Percentiles rank a stretch among this genome's conserved stretches.
phyloP scores from a whole-genome alignment of 352 stramenopile genomes.

The Phytophthora ramorum region DNA sequence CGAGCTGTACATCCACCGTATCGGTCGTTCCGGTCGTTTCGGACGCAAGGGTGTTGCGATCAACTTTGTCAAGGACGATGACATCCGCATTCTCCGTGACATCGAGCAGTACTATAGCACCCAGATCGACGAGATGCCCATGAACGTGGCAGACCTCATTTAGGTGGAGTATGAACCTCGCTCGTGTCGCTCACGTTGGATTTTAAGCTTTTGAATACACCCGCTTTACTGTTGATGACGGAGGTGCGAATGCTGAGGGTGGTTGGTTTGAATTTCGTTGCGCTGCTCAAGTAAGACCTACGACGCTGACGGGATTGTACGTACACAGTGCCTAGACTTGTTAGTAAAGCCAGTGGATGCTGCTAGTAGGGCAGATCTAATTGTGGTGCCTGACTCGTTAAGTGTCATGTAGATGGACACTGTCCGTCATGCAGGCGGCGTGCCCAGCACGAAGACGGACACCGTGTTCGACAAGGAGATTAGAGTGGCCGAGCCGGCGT shows the following conservation, averaged over 20 bases:
- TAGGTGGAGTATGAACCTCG: slow-evolving; percentile 81
- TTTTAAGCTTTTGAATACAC: slow-evolving; percentile 82
- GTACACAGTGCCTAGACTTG: too few species aligned
- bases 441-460: too few species aligned
- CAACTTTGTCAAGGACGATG: slow-evolving; percentile 98
- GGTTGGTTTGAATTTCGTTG: too few species aligned
- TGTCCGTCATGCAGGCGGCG: too few species aligned
- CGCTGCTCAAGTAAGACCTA: neutral
- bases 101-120: slow-evolving; percentile 99
- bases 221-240: slow-evolving; percentile 1
- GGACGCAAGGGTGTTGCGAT: slow-evolving; percentile 98
- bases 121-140: slow-evolving; percentile 99
- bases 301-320: too few species aligned
- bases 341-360: too few species aligned
- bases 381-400: too few species aligned
- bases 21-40: slow-evolving; percentile 97
- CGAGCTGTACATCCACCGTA: slow-evolving; percentile 97
- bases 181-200: slow-evolving; percentile 4
- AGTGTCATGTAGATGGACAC: too few species aligned
- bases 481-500: too few species aligned
- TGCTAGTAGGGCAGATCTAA: too few species aligned
- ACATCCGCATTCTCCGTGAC: slow-evolving; percentile 96
- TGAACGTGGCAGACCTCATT: slow-evolving; percentile 99
- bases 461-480: too few species aligned
- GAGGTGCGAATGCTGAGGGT: neutral